Evolutionary conservation across 257 asterid genomes (phyloP).

Genomic region (Solanum tarijense): DNA sequence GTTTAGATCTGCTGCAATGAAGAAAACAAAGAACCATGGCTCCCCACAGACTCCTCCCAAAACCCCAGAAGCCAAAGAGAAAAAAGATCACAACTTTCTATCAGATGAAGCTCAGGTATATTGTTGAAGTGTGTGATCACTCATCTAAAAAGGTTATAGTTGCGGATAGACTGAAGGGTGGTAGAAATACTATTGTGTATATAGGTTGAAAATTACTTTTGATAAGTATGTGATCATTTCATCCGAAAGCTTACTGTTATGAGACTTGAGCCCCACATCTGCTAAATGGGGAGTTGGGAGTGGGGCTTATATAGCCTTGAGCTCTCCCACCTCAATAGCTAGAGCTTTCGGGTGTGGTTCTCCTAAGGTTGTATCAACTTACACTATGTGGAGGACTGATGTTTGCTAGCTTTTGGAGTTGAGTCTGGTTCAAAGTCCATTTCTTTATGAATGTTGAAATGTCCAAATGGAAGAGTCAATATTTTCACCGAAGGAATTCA

Average conservation of each 20-base stretch:
- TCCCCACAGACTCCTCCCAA: neutral
- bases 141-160: neutral
- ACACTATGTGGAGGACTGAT: neutral
- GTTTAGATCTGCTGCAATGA: conserved; percentile 77
- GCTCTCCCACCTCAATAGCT: neutral
- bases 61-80: conserved; percentile 9
- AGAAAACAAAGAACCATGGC: conserved; percentile 25
- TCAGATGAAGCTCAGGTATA: conserved; percentile 37
- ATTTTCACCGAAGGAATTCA: neutral
- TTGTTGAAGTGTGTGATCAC: neutral
- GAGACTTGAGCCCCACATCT: neutral
- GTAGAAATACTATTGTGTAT: neutral
- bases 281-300: neutral
- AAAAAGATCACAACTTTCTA: neutral
- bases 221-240: neutral
- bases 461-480: neutral
- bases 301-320: neutral
- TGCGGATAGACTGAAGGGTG: neutral
- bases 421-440: neutral
- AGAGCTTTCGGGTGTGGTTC: neutral
- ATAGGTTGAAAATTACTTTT: neutral
- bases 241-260: neutral
- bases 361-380: neutral
- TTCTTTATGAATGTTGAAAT: neutral
- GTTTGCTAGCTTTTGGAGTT: neutral